These are phyloP conservation scores for Camelina hispida DNA, from an alignment of 345 rosid species.

Conservation along the genomic window DNA sequence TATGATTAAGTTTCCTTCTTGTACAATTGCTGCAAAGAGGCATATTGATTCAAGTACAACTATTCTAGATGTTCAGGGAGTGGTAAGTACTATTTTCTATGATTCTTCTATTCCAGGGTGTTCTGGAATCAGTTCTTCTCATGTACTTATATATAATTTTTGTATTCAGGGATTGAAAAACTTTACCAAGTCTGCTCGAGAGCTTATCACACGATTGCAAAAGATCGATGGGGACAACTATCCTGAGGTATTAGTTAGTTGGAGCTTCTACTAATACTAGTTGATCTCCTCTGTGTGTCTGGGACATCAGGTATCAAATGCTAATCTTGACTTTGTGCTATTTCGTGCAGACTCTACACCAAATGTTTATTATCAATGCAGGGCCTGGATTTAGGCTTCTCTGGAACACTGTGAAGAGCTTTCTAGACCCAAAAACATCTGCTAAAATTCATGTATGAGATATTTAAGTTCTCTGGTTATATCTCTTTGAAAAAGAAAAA, in stretches of 20 bases:
- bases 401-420: constrained; percentile 84
- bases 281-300: constrained; percentile 56
- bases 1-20: constrained; percentile 88
- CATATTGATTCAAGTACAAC: constrained; percentile 98
- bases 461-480: constrained; percentile 24
- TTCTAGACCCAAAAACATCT: constrained; percentile 94
- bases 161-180: constrained; percentile 84
- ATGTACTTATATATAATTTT: constrained; percentile 13
- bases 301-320: constrained; percentile 62
- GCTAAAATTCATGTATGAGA: constrained; percentile 91
- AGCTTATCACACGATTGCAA: constrained; percentile 88
- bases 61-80: constrained; percentile 98
- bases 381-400: constrained; percentile 93
- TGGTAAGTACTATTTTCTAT: constrained; percentile 56
- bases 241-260: constrained; percentile 71
- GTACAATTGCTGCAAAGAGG: constrained; percentile 93
- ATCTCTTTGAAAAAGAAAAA: neutral
- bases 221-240: constrained; percentile 95
- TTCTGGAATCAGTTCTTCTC: constrained; percentile 58
- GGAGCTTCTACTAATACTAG: constrained; percentile 25
- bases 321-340: constrained; percentile 40
- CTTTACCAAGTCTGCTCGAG: constrained; percentile 93
- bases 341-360: constrained; percentile 85
- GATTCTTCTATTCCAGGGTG: neutral
- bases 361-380: constrained; percentile 98